Evolutionary conservation across 2,329 filamentous ascomycete genomes (phyloP).

Genomic region (Pestalotiopsis sp.): DNA sequence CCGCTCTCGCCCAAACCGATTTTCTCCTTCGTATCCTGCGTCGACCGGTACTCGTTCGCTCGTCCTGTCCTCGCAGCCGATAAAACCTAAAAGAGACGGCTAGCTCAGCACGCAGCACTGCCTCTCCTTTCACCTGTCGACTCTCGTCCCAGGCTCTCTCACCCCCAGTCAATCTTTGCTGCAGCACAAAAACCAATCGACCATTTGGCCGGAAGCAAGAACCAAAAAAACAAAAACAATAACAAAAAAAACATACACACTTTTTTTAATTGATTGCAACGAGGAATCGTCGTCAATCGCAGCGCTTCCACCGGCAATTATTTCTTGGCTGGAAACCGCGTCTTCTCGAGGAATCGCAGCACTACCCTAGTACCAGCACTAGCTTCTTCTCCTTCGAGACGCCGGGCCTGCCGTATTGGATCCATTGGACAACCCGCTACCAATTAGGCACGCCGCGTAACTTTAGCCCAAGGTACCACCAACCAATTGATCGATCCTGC

Average conservation of each 20-base stretch:
- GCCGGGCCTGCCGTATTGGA: conserved; percentile 11
- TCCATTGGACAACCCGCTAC: conserved; percentile 9
- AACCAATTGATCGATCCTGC: conserved; percentile 2
- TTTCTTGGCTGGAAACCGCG: not conserved
- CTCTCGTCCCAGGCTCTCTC: not conserved
- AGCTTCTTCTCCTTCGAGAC: conserved; percentile 8
- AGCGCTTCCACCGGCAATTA: not conserved
- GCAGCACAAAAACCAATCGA: not conserved
- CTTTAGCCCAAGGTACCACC: not conserved
- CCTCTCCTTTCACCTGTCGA: not conserved
- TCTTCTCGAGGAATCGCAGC: not conserved
- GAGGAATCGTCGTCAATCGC: not conserved
- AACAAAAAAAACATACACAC: conserved; percentile 1
- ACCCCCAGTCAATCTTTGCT: conserved; percentile 13
- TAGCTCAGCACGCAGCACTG: not conserved
- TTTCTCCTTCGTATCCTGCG: not conserved
- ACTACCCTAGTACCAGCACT: not conserved
- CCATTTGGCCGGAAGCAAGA: conserved; percentile 1
- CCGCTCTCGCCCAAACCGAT: not conserved
- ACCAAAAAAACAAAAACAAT: conserved; percentile 7
- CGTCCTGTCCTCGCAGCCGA: conserved; percentile 12
- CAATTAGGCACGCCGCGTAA: conserved; percentile 4
- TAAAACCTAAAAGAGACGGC: conserved; percentile 10
- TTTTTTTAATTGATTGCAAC: conserved; percentile 6
- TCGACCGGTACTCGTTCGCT: conserved; percentile 16